Evolutionary conservation across 768 basidiomycete genomes (phyloP).

Genomic region (Russula compacta): DNA sequence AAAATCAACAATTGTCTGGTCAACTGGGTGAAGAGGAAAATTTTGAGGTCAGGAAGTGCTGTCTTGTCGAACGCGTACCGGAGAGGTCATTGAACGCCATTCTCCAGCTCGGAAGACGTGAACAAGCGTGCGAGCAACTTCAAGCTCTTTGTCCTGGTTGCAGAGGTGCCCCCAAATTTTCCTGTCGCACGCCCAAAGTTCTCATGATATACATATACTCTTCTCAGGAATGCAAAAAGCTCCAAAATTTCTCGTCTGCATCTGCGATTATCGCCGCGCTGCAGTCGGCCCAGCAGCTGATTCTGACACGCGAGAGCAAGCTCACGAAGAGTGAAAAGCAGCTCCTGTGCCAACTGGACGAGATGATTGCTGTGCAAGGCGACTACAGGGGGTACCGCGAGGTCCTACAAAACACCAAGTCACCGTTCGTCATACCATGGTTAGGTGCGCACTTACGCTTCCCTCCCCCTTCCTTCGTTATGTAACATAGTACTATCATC

Average conservation of each 20-base stretch:
- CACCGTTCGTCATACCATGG: slow-evolving; percentile 32
- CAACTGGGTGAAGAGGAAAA: slow-evolving; percentile 20
- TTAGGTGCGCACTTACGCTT: slow-evolving; percentile 24
- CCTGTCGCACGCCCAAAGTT: neutral
- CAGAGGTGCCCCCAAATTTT: slow-evolving; percentile 27
- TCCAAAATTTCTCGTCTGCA: slow-evolving; percentile 38
- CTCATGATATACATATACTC: neutral
- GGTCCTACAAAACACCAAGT: slow-evolving; percentile 25
- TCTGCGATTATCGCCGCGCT: slow-evolving; percentile 37
- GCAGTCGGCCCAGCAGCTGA: slow-evolving; percentile 31
- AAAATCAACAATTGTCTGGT: slow-evolving; percentile 33
- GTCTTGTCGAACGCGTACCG: slow-evolving; percentile 27
- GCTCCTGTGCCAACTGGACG: slow-evolving; percentile 23
- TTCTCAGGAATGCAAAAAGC: slow-evolving; percentile 34
- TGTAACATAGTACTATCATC: neutral
- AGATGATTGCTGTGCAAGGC: slow-evolving; percentile 27
- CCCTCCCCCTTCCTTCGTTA: neutral
- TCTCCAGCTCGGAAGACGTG: slow-evolving; percentile 31
- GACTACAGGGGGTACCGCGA: slow-evolving; percentile 34
- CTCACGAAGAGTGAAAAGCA: slow-evolving; percentile 20
- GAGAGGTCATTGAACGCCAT: slow-evolving; percentile 4
- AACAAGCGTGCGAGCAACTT: slow-evolving; percentile 32
- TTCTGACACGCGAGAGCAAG: slow-evolving; percentile 22
- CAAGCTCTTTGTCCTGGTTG: slow-evolving; percentile 37
- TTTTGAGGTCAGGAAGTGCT: slow-evolving; percentile 1